A percentile compares a stretch with the other conserved stretches of the same genome.
Evolutionary conservation across 2,329 filamentous ascomycete genomes (phyloP).

Genomic region (Helminthosporium solani): DNA sequence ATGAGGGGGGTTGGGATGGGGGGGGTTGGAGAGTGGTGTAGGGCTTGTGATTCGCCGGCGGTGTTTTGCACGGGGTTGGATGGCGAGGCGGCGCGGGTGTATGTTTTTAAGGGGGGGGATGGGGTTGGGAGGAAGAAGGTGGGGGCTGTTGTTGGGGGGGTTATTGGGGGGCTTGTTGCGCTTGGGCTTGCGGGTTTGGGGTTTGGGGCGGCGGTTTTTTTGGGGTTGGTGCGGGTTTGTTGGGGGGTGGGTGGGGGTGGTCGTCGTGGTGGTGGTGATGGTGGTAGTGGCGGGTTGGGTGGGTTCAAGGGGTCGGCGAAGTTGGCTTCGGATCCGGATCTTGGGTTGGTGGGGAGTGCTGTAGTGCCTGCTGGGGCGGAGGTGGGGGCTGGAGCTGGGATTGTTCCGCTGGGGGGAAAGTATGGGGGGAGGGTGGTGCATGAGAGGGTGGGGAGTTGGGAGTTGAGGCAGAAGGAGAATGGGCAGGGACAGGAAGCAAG

Average conservation of each 20-base stretch:
- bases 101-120: conserved; percentile 2
- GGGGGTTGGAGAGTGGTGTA: conserved; percentile 56
- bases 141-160: conserved; percentile 52
- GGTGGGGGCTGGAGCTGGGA: conserved; percentile 26
- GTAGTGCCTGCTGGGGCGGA: conserved; percentile 31
- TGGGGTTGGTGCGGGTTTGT: too few relatives aligned
- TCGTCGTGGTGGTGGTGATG: too few relatives aligned
- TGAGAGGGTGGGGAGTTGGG: conserved; percentile 60
- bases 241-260: too few relatives aligned
- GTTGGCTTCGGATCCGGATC: conserved; percentile 56
- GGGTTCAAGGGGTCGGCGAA: conserved; percentile 60
- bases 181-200: conserved; percentile 49
- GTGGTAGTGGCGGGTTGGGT: conserved; percentile 45
- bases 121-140: conserved; percentile 19
- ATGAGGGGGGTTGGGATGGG: conserved; percentile 48
- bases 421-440: conserved; percentile 40
- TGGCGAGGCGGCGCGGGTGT: conserved; percentile 8
- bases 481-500: conserved; percentile 11
- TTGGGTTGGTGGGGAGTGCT: conserved; percentile 49
- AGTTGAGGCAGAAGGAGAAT: conserved; percentile 47
- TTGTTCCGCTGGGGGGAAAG: conserved; percentile 25
- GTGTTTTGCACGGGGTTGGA: conserved; percentile 55
- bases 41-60: conserved; percentile 46
- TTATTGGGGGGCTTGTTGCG: conserved; percentile 57
- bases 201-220: too few relatives aligned